phyloP scores from a whole-genome alignment of 176 grass and related monocot species.

The Thalia dealbata region DNA sequence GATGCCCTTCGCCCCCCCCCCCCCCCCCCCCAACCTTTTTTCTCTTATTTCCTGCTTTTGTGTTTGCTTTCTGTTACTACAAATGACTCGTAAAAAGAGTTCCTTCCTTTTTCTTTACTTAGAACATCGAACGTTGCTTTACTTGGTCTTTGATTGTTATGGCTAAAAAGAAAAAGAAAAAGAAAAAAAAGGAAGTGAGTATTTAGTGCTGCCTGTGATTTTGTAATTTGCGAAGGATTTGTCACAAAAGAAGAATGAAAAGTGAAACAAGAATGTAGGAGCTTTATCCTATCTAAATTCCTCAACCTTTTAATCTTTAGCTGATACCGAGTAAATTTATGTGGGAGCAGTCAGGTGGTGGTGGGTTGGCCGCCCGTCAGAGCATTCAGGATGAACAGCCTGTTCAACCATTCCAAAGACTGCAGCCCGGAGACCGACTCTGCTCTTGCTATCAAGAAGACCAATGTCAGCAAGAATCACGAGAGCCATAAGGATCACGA shows the following conservation, averaged over 20 bases:
- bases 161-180: too few species aligned
- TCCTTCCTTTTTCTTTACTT: too few species aligned
- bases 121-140: too few species aligned
- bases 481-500: not conserved
- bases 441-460: slow-evolving; percentile 16
- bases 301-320: not conserved
- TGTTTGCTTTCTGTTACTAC: too few species aligned
- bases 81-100: too few species aligned
- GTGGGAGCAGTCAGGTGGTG: slow-evolving; percentile 23
- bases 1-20: not conserved
- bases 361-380: slow-evolving; percentile 44
- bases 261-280: not conserved
- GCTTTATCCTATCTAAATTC: not conserved
- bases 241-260: not conserved
- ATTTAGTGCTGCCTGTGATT: not conserved
- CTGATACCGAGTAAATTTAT: not conserved
- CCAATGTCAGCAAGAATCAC: not conserved
- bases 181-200: too few species aligned
- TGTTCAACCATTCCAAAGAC: slow-evolving; percentile 35
- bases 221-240: not conserved
- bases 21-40: too few species aligned
- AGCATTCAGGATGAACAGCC: slow-evolving; percentile 37
- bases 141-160: too few species aligned
- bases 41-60: too few species aligned
- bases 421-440: not conserved